Base-by-base conservation (phyloP, 108 stramenopile genomes). In the Cyclostephanos invisitatus region DNA sequence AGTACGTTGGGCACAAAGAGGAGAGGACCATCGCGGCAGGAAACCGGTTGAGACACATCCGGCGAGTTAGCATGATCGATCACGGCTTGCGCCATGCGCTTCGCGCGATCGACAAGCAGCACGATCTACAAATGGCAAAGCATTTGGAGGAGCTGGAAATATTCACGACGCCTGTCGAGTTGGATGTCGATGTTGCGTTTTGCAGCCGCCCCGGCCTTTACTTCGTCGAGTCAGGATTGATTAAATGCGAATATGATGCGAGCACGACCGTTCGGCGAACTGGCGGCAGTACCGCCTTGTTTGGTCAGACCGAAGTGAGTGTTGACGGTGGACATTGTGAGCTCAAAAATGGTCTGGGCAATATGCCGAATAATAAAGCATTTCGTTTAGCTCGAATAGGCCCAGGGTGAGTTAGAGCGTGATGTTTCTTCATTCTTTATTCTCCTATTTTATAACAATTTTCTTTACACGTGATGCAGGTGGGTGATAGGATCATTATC, bases 351-450 rank as follows among this genome's bases (percentile, higher is more conserved):
- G 40, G 7, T 40, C 40, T 7, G 40, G 40, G 40, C 11, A 11
- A 18, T 21, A 60, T 56, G 73, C 42, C 82, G 25, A 78, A 83
- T 56, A 58, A 72, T 29, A 56, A 79, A 27, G 84, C 79, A 9
- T 91, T 91, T 76, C 86, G 91, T 14, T 62, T 89, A 1, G 85
- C 88, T 17, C 62, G 91, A 36, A 83, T 87, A 47, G 89, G 91
- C 27, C 83, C 85, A 36, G 84, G 85, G 25, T 86, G n/a, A 35
- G 58, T 3, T 28, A 79, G 36, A 51, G 56, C 47, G 27, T 62
- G 56, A 11, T 80, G 83, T 29, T 44, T 64, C 35, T 38, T 73
- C 22, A 48, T 83, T 5, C 77, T 75, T 48, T 14, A 66, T 27
- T 22, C 46, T 48, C 15, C 17, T 35, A 42, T 37, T 9, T 67